Base-by-base conservation (phyloP, 352 stramenopile species). In the Phytophthora rubi region DNA sequence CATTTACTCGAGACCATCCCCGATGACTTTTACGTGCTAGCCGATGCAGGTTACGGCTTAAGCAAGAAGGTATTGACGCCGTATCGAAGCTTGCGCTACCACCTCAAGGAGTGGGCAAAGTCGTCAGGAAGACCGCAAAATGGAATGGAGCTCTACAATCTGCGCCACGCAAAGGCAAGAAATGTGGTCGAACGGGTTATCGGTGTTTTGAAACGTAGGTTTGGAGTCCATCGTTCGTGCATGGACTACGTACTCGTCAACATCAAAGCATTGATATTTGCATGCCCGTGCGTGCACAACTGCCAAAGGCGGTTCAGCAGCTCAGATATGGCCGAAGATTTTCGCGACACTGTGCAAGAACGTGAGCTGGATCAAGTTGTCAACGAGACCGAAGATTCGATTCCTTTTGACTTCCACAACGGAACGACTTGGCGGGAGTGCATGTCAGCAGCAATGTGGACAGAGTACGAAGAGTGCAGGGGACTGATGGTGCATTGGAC, bases 101-200 rank as follows among this genome's bases (percentile, higher is more conserved):
- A 68, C 2, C 12, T 61, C 2, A 61, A 68, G 39, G 39, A 60
- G 16, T 67, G 37, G 23, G 16, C 9, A 15, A 32, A 37, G 9
- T 26, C 5, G 2, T 21, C 35, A 6, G 35, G 23, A 4, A 42
- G 39, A n/a, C 60, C 51, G 1, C 15, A 30, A 13, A 60, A 60
- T 28, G 28, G 23, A 8, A 55, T 48, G 28, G 60, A 60, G 13
- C 26, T 67, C 5, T 67, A 21, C 28, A 60, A 67, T 16, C 47
- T 55, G 13, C 45, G 63, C 8, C 63, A 65, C 18, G 45, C 45
- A 12, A 59, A 59, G 35, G 44, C 35, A 3, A 35, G 45, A 6
- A 63, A 70, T 59, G 35, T 63, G 2, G 23, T 70, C 13, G 62
- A 70, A 37, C 54, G 45, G 1, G 35, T 63, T 0, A 64, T 64